Conservation (phyloP, 2,329 filamentous ascomycete species). For the Cladorrhinum sp. region DNA sequence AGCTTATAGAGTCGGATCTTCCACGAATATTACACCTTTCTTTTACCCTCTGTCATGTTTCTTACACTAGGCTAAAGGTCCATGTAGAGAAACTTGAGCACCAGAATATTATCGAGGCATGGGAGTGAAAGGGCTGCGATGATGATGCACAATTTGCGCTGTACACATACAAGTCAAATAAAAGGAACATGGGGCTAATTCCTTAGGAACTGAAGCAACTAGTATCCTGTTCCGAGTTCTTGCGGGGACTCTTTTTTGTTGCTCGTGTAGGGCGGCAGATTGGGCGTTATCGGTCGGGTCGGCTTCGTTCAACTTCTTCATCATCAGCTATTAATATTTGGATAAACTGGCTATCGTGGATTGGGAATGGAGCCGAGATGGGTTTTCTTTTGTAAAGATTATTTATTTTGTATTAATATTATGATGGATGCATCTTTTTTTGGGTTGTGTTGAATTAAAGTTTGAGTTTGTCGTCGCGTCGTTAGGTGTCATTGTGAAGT, state of each 20-base stretch:
- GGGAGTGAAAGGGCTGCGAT: neutral
- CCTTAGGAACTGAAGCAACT: conserved; percentile 33
- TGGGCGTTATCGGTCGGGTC: neutral
- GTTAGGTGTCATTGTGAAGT: conserved; percentile 1
- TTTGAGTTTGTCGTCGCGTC: neutral
- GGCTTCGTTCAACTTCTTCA: neutral
- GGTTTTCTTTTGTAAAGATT: conserved; percentile 1
- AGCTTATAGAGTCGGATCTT: conserved; percentile 22
- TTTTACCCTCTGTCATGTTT: conserved; percentile 20
- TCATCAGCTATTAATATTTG: neutral
- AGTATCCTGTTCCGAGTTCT: conserved; percentile 13
- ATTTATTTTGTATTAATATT: conserved; percentile 6
- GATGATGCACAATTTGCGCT: neutral
- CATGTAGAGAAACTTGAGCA: conserved; percentile 31
- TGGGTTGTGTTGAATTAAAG: conserved; percentile 1
- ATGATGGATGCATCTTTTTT: neutral
- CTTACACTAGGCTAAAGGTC: conserved; percentile 28
- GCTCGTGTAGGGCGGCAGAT: conserved; percentile 2
- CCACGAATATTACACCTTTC: conserved; percentile 6
- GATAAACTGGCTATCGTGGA: neutral
- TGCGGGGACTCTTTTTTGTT: neutral
- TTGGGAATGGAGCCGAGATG: conserved; percentile 6
- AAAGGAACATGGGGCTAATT: conserved; percentile 30
- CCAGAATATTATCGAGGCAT: conserved; percentile 5
- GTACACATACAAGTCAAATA: conserved; percentile 7